Evolutionary conservation across 306 rosid species (phyloP), one percentile per base, ranked within the genome.

Genomic region (Cicer yamashitae): DNA sequence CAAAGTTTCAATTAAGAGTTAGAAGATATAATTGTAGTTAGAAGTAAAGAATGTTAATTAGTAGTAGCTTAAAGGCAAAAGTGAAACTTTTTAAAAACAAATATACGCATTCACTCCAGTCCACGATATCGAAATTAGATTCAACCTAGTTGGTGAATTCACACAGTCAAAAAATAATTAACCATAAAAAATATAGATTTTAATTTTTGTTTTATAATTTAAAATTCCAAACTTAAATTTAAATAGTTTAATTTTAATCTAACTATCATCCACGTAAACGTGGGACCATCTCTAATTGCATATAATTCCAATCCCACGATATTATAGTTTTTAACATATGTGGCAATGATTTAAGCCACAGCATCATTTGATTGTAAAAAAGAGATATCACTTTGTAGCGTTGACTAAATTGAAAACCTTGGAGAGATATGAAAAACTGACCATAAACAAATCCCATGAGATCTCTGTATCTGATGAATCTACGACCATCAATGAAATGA

Each of bases 381-480:
- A 10, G 39, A 25, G 4, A 25, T 25, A 25, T 25, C 3, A 25
- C 4, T 25, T 25, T 25, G 34, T 25, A 25, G 34, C 34, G 34
- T 25, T 25, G 34, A 30, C 37, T 0, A 30, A 30, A 7, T 52
- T 6, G 3, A 3, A 60, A 60, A 34, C 6, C 1, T 60, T 60
- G 11, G 34, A 25, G 34, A 25, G 34, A 30, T 30, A 12, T 50
- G 37, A 39, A 51, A 50, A 58, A 45, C 54, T 62, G 0, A 89
- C 93, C 90, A 10, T 56, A 89, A 47, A 82, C 72, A 50, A 5
- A 78, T 45, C 90, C 90, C 93, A 89, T 89, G 10, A 89, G 64
- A 53, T 89, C 93, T 84, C 93, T 82, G 78, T 86, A 89, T 89
- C 93, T 78, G 67, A 89, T 86, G 87, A 89, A 86, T 66, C 93